These are phyloP conservation scores for Trichoderma brevicompactum DNA, from an alignment of 2,329 filamentous ascomycete species.

Conservation along the genomic window DNA sequence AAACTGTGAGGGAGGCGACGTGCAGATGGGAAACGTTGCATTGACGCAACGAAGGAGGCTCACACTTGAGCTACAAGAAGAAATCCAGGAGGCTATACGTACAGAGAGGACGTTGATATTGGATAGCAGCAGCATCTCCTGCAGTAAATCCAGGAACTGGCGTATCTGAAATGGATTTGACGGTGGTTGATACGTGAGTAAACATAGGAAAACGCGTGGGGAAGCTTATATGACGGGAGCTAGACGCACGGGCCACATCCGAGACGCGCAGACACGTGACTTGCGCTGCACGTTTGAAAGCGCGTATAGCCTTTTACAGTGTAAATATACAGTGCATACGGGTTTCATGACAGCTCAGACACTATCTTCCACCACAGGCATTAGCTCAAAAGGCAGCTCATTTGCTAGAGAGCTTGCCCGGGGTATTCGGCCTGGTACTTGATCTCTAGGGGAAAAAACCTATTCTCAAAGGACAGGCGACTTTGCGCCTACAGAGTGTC, in stretches of 20 bases:
- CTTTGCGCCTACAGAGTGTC: neutral
- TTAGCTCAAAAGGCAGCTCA: neutral
- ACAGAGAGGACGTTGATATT: conserved; percentile 7
- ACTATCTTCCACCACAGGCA: neutral
- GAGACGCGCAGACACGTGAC: conserved; percentile 30
- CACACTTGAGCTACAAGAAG: conserved; percentile 27
- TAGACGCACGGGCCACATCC: conserved; percentile 19
- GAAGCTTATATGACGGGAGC: conserved; percentile 12
- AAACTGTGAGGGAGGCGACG: conserved; percentile 79
- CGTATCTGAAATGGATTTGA: conserved; percentile 23
- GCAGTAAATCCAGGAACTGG: conserved; percentile 25
- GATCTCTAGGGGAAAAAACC: neutral
- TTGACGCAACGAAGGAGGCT: conserved; percentile 51
- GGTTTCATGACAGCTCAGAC: neutral
- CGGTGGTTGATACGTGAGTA: conserved; percentile 14
- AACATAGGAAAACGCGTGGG: conserved; percentile 23
- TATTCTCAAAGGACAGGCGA: neutral
- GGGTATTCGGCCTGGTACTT: no score
- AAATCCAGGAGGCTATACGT: neutral
- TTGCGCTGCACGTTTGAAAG: neutral
- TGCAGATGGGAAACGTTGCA: conserved; percentile 51
- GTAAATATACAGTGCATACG: neutral
- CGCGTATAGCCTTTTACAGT: conserved; percentile 4
- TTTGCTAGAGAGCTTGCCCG: no score
- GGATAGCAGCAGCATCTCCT: conserved; percentile 4